A percentile compares a stretch with the other conserved stretches of the same genome.
These are phyloP conservation scores for Hyparrhenia diplandra DNA, from an alignment of 176 grass and related monocot genomes.

Conservation along the genomic window DNA sequence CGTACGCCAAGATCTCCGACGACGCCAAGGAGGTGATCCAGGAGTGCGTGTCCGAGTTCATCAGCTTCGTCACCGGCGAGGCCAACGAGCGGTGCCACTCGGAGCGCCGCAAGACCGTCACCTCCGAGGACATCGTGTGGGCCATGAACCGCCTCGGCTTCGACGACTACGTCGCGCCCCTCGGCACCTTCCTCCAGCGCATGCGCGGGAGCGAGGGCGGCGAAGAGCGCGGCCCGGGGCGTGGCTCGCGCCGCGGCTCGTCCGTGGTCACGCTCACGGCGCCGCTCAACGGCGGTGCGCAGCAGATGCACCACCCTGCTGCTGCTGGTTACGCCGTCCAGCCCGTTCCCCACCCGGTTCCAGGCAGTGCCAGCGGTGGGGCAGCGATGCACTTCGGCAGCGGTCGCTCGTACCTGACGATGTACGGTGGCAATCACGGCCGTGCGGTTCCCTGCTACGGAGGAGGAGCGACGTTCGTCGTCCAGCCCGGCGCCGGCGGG, in stretches of 20 bases:
- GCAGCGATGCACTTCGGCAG: neutral
- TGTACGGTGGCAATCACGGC: neutral
- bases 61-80: constrained; percentile 76
- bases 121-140: constrained; percentile 71
- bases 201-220: constrained; percentile 43
- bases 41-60: constrained; percentile 85
- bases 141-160: constrained; percentile 68
- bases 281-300: neutral
- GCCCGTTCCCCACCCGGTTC: neutral
- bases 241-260: neutral
- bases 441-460: neutral
- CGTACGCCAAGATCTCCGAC: constrained; percentile 67
- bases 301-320: neutral
- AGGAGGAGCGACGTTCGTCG: neutral
- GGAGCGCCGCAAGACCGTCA: constrained; percentile 81
- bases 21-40: constrained; percentile 73
- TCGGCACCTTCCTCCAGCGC: constrained; percentile 33
- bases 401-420: neutral
- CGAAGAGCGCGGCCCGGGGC: neutral
- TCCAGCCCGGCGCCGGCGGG: neutral
- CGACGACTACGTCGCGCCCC: constrained; percentile 53
- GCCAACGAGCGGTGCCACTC: constrained; percentile 63
- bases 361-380: neutral
- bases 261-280: neutral
- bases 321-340: neutral